Evolutionary conservation across 306 rosid species (phyloP), one percentile per base, ranked within the genome.

Genomic region (Vigna mungo): DNA sequence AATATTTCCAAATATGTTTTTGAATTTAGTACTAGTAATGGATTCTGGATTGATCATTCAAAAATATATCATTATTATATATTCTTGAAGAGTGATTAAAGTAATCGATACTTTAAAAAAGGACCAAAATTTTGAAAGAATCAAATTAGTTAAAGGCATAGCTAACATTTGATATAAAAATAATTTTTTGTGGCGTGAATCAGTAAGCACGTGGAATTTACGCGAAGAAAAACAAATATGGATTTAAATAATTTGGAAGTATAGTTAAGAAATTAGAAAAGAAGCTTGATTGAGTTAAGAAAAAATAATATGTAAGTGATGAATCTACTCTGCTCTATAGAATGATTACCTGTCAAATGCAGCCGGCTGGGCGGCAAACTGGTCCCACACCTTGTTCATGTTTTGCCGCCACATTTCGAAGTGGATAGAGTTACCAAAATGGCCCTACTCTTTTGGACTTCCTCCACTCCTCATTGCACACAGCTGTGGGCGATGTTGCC

Each of bases 311-410:
- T 34, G 1, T 34, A 2, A 25, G 3, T 25, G 27, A 25, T 25
- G 27, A 25, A 25, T 25, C 3, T 25, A 25, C 3, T 25, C 27
- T 25, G 27, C 27, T 25, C 3, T 25, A 34, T 5, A 27, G 13
- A 54, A 30, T 0, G 62, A 55, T 30, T 16, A 67, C 58, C 76
- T 52, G 75, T 54, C 71, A 80, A 68, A 32, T 49, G 6, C 12
- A 76, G 78, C 81, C 85, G 85, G 85, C 85, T 44, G 82, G 82
- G 52, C 85, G 82, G 85, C 85, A 76, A 54, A 54, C 8, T 70
- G 74, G 85, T 53, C 78, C 85, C 68, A 63, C 39, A 13, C 6
- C 2, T 21, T 15, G 18, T 53, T 44, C 47, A 7, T 9, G 54
- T 54, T 71, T 82, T 77, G 71, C 85, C 82, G 85, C 78, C 48